Evolutionary conservation across 768 basidiomycete species (phyloP).

Genomic region (Suillus americanus): DNA sequence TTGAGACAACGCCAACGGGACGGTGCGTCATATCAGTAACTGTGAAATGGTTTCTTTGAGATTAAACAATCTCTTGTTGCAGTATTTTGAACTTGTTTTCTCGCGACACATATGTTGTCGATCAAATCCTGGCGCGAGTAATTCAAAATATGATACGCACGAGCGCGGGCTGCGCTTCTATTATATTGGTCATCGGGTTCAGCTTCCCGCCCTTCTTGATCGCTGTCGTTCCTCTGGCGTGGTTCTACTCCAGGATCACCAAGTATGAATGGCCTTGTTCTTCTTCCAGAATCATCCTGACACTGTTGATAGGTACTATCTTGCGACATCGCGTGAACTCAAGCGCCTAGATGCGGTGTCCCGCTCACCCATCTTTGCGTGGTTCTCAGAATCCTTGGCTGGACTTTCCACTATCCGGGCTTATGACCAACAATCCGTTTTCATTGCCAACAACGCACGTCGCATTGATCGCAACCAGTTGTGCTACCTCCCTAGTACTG

Average conservation of each 20-base stretch:
- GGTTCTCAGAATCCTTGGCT: conserved; percentile 76
- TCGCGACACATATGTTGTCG: conserved; percentile 83
- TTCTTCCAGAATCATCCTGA: background rate
- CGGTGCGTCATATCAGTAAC: conserved; percentile 42
- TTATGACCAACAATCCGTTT: conserved; percentile 68
- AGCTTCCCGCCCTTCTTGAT: conserved; percentile 85
- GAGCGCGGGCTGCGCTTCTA: conserved; percentile 53
- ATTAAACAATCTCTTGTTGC: background rate
- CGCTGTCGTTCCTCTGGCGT: conserved; percentile 70
- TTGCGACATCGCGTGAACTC: conserved; percentile 82
- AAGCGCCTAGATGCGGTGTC: conserved; percentile 89
- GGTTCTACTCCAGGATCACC: conserved; percentile 82
- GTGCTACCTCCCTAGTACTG: conserved; percentile 68
- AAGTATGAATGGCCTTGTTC: conserved; percentile 43
- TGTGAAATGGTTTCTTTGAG: background rate
- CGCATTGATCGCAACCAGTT: conserved; percentile 87
- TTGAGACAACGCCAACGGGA: conserved; percentile 86
- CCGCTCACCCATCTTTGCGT: conserved; percentile 88
- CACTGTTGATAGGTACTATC: conserved; percentile 64
- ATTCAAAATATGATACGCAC: conserved; percentile 74
- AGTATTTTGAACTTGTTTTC: conserved; percentile 92
- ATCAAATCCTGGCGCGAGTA: conserved; percentile 75
- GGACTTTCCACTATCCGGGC: conserved; percentile 85
- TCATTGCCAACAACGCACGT: conserved; percentile 65
- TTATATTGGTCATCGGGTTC: conserved; percentile 69